Percentiles rank a stretch among this genome's conserved stretches.
Conservation (phyloP, 2,329 filamentous ascomycete genomes). For the Botrytis aclada region DNA sequence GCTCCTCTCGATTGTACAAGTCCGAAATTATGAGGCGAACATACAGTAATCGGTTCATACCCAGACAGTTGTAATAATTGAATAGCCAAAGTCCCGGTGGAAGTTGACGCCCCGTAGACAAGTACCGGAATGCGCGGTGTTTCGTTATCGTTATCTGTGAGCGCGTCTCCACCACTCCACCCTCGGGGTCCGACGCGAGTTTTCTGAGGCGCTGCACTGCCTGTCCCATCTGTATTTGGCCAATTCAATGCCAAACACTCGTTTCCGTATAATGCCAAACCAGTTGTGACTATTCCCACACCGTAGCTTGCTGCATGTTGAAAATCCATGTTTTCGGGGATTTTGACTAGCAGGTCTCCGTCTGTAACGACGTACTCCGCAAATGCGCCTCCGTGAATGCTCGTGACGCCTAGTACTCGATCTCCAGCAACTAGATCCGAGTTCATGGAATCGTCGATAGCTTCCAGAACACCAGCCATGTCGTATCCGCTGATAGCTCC, state of each 20-base stretch:
- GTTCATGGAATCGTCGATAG: neutral
- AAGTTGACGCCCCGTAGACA: conserved; percentile 18
- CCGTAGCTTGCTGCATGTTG: neutral
- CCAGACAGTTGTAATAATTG: conserved; percentile 14
- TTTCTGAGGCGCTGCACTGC: neutral
- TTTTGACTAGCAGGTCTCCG: conserved; percentile 14
- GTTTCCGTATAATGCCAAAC: conserved; percentile 8
- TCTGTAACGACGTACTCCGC: conserved; percentile 14
- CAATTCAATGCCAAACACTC: neutral
- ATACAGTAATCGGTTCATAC: conserved; percentile 36
- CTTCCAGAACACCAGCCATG: conserved; percentile 16
- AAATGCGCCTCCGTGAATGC: conserved; percentile 19
- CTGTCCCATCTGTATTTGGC: neutral
- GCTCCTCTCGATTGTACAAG: conserved; percentile 43
- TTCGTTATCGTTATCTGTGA: neutral
- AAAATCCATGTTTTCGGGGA: conserved; percentile 1
- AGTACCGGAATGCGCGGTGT: conserved; percentile 10
- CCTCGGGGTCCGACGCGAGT: conserved; percentile 15
- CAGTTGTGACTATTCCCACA: conserved; percentile 10
- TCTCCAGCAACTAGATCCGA: conserved; percentile 6
- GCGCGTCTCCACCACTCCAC: conserved; percentile 10
- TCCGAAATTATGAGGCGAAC: conserved; percentile 40
- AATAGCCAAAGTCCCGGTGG: conserved; percentile 17
- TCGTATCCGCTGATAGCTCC: conserved; percentile 18
- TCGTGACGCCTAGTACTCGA: conserved; percentile 16